Base-by-base conservation (phyloP, 2,329 filamentous ascomycete species). In the Alternaria arborescens region DNA sequence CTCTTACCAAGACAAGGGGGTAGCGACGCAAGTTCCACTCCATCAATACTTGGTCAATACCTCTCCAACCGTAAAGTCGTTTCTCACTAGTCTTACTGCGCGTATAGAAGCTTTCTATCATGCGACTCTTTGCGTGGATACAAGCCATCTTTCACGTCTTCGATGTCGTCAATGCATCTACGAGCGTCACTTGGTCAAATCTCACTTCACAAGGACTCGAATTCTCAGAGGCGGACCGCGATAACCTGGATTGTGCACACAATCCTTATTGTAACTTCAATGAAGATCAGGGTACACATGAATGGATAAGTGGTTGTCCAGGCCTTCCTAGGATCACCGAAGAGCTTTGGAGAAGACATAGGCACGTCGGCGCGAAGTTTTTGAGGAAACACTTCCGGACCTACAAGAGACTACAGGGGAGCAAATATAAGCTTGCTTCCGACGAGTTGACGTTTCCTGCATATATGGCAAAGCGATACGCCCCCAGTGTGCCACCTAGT, bases 361-460 rank as follows among this genome's bases (percentile, higher is more conserved):
- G 11, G 16, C n/a, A 20, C 18, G 11, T 12, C 26, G 43, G 32
- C 16, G n/a, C 43, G 26, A 20, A 20, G n/a, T 32, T 47, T 30
- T 14, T 32, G 50, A 52, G 20, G 16, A 14, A 50, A 22, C 28
- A 41, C 10, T 24, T 52, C 16, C 30, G 11, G 5, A 22, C n/a
- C 10, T 46, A 46, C 12, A 18, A 20, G 28, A 11, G 5, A 18
- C 26, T 46, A 8, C 16, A 46, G 26, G 28, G 1, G 3, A 46
- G 28, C 26, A 28, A n/a, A 7, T 30, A 14, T 12, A 47, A 52
- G 24, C 22, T 11, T 41, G 7, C 14, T 3, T 8, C 4, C 11
- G 51, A 53, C 16, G 51, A 53, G 18, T 16, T 28, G 26, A 43
- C 51, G 1, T 53, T 53, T 26, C 51, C 51, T 34, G 18, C 51